phyloP scores from a whole-genome alignment of 1,284 basidiomycete species.

The Ceratobasidium sp. region DNA sequence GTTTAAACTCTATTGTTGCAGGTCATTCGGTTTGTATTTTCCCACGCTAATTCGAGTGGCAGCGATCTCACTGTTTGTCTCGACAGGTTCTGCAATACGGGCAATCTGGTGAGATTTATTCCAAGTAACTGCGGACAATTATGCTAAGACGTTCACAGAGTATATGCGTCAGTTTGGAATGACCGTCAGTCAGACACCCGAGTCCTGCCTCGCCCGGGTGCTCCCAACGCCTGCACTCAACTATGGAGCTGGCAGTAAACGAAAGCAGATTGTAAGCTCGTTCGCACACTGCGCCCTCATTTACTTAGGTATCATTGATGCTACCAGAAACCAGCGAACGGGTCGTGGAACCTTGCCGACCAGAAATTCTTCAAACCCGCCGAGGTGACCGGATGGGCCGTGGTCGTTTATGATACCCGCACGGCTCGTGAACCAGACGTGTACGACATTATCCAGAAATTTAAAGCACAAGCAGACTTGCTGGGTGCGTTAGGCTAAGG shows the following conservation, averaged over 20 bases:
- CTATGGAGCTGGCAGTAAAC: constrained; percentile 37
- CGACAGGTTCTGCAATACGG: constrained; percentile 44
- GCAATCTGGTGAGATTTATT: constrained; percentile 29
- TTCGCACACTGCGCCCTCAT: too few relatives aligned
- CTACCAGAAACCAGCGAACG: constrained; percentile 13
- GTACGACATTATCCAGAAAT: constrained; percentile 4
- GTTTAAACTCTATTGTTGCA: constrained; percentile 28
- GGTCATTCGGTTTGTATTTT: constrained; percentile 6
- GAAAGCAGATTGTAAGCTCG: constrained; percentile 24
- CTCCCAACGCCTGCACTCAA: constrained; percentile 46
- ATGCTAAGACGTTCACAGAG: background rate
- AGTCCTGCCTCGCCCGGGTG: constrained; percentile 36
- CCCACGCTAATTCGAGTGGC: background rate
- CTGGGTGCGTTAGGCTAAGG: constrained; percentile 7
- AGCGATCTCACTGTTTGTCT: too few relatives aligned
- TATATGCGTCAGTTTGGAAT: constrained; percentile 47
- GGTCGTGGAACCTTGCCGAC: constrained; percentile 21
- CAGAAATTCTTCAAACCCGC: constrained; percentile 36
- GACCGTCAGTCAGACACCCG: constrained; percentile 27
- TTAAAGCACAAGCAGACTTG: constrained; percentile 28
- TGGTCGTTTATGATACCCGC: constrained; percentile 35
- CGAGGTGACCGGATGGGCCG: constrained; percentile 14
- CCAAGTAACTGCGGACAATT: too few relatives aligned
- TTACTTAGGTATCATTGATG: background rate
- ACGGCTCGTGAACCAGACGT: background rate